A percentile compares a stretch with the other conserved stretches of the same genome.
These are phyloP conservation scores for Leucocoprinus birnbaumii DNA, from an alignment of 768 basidiomycete species.

Conservation along the genomic window DNA sequence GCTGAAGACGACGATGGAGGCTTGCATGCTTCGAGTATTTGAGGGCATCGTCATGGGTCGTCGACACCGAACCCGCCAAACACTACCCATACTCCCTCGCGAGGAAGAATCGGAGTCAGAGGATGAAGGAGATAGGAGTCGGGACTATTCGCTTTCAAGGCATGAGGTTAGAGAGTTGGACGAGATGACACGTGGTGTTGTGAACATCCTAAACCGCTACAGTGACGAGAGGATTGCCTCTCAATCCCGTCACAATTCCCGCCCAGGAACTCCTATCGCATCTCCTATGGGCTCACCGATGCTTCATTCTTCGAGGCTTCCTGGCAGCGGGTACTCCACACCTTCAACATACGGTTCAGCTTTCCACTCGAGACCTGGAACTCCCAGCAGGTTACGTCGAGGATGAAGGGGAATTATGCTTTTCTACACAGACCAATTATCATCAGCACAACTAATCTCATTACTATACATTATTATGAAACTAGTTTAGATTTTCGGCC, in stretches of 20 bases:
- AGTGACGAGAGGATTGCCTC: conserved; percentile 58
- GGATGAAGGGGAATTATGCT: conserved; percentile 18
- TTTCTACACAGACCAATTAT: conserved; percentile 10
- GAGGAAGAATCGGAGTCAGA: conserved; percentile 58
- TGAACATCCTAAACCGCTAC: conserved; percentile 68
- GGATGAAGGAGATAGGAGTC: conserved; percentile 48
- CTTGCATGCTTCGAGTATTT: conserved; percentile 85
- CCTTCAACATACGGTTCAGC: conserved; percentile 30
- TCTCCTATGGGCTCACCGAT: conserved; percentile 43
- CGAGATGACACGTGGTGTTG: conserved; percentile 68
- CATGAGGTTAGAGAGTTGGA: conserved; percentile 78
- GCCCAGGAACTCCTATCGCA: conserved; percentile 57
- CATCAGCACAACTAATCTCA: background rate
- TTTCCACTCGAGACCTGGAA: conserved; percentile 54
- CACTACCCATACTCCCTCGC: conserved; percentile 33
- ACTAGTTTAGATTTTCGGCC: too few species aligned
- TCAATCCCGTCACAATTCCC: conserved; percentile 60
- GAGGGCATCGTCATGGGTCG: conserved; percentile 68
- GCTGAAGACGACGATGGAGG: conserved; percentile 77
- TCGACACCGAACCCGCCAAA: conserved; percentile 27
- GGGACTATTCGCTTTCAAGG: conserved; percentile 53
- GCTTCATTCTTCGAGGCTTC: conserved; percentile 31
- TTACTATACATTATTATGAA: background rate
- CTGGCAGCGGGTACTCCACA: conserved; percentile 56
- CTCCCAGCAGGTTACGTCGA: conserved; percentile 54